phyloP scores from a whole-genome alignment of 2,329 filamentous ascomycete genomes.

The Berkeleyomyces rouxiae region DNA sequence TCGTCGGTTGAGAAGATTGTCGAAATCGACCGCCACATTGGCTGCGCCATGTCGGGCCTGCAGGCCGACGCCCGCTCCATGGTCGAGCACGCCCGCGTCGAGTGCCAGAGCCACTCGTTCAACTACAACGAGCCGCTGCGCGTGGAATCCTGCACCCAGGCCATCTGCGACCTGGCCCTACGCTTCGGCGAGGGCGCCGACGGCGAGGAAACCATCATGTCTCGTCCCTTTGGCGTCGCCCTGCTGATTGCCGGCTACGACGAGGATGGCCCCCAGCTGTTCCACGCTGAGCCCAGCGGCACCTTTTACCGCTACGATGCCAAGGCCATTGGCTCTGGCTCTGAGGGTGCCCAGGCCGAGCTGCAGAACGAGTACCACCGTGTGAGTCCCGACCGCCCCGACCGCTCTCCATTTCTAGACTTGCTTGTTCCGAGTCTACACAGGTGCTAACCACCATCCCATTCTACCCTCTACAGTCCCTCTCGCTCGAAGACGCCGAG shows the following conservation, averaged over 20 bases:
- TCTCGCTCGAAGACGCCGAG: constrained; percentile 85
- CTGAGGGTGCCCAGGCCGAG: constrained; percentile 93
- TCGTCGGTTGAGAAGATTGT: constrained; percentile 99
- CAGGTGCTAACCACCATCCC: not conserved
- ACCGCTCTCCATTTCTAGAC: no score
- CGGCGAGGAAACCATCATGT: constrained; percentile 98
- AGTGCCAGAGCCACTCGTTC: constrained; percentile 93
- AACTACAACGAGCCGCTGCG: constrained; percentile 92
- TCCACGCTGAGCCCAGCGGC: constrained; percentile 93
- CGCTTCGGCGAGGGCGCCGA: constrained; percentile 95
- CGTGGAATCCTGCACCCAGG: constrained; percentile 96
- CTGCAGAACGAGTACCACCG: constrained; percentile 98
- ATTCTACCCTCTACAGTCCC: constrained; percentile 38
- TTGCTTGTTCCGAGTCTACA: not conserved
- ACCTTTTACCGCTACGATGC: constrained; percentile 99
- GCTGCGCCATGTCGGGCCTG: constrained; percentile 94
- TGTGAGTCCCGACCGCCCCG: constrained; percentile 24
- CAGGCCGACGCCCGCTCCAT: constrained; percentile 96
- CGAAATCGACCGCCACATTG: constrained; percentile 97
- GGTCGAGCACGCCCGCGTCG: constrained; percentile 95
- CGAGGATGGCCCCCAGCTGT: constrained; percentile 91
- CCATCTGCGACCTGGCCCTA: constrained; percentile 92
- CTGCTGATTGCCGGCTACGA: constrained; percentile 93
- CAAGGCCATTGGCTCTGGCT: constrained; percentile 94
- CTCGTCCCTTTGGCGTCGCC: constrained; percentile 87